Evolutionary conservation across 2,329 filamentous ascomycete species (phyloP), one percentile per base, ranked within the genome.

Genomic region (Bipolaris sorokiniana): DNA sequence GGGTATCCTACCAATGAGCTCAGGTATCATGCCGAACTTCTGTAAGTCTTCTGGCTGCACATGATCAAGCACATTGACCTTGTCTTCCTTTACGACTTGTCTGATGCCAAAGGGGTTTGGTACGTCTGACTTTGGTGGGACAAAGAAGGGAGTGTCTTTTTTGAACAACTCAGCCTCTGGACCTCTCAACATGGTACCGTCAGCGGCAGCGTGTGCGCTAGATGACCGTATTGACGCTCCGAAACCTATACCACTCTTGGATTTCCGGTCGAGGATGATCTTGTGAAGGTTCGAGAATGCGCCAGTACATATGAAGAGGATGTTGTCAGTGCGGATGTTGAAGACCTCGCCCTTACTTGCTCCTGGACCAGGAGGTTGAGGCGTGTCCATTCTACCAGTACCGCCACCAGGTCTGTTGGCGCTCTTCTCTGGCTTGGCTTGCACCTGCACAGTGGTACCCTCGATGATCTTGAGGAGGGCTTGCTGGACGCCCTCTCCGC

Each of bases 401-500:
- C 69, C 65, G 5, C 69, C 65, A 1, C 70, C 62, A 37, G 69
- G 66, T 16, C 68, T 67, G 18, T 61, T 61, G 11, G 64, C 65
- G 70, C 85, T 86, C 42, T 86, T 83, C 66, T 89, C 90, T 62
- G 89, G 86, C 75, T 97, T 98, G 22, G 94, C 90, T 70, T 93
- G 94, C 28, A 99, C 85, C 38, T 96, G 95, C 10, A 99, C 84
- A 22, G 93, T 97, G 1, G 93, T 96, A 7, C 95, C 95, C 78
- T 99, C 95, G 18, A 99, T 91, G 38, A 99, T 92, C 78, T 98
- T 98, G 31, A 99, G 79, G 5, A 99, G 81, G 6, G 95, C 94
- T 77, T 99, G 95, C 71, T 99, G 95, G 0, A 98, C 95, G 51
- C 95, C 95, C 80, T 98, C 95, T 20, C 95, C 95, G 16, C 93